These are phyloP conservation scores for Globisporangium orthogonon DNA, from an alignment of 352 stramenopile genomes.

Conservation along the genomic window DNA sequence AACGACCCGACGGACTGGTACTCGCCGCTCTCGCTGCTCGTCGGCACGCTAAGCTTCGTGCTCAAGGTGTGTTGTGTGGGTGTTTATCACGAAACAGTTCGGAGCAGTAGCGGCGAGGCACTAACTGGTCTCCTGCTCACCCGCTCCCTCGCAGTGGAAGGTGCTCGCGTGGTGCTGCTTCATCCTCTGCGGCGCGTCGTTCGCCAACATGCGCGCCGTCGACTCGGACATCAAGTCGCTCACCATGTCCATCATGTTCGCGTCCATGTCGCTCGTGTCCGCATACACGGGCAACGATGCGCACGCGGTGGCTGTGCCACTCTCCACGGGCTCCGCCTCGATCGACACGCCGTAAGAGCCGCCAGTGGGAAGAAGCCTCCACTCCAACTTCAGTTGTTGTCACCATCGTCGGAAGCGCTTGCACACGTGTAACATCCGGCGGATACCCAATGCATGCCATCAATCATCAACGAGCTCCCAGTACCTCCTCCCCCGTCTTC, in stretches of 20 bases:
- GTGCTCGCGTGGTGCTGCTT: constrained; percentile 56
- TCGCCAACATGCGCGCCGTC: constrained; percentile 49
- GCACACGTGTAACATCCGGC: too few species aligned
- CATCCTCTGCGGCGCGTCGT: constrained; percentile 57
- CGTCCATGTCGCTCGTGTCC: constrained; percentile 57
- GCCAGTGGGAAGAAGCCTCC: background rate
- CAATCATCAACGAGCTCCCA: too few species aligned
- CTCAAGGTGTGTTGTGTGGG: constrained; percentile 33
- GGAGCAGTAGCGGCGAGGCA: too few species aligned
- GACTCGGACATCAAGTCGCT: constrained; percentile 59
- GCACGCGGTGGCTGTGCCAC: constrained; percentile 20
- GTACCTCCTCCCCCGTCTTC: too few species aligned
- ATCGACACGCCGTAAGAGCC: constrained; percentile 5
- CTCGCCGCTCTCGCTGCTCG: constrained; percentile 54
- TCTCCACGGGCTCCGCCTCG: constrained; percentile 11
- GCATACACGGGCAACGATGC: constrained; percentile 42
- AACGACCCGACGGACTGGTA: constrained; percentile 48
- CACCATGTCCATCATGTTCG: constrained; percentile 76
- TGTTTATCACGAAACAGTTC: too few species aligned
- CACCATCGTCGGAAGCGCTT: too few species aligned
- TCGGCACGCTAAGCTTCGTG: constrained; percentile 50
- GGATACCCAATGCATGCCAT: too few species aligned
- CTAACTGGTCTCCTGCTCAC: background rate
- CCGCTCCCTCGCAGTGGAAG: constrained; percentile 37
- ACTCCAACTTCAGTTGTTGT: too few species aligned